These are phyloP conservation scores for Lentinula sp. DNA, from an alignment of 768 basidiomycete genomes.

Conservation along the genomic window DNA sequence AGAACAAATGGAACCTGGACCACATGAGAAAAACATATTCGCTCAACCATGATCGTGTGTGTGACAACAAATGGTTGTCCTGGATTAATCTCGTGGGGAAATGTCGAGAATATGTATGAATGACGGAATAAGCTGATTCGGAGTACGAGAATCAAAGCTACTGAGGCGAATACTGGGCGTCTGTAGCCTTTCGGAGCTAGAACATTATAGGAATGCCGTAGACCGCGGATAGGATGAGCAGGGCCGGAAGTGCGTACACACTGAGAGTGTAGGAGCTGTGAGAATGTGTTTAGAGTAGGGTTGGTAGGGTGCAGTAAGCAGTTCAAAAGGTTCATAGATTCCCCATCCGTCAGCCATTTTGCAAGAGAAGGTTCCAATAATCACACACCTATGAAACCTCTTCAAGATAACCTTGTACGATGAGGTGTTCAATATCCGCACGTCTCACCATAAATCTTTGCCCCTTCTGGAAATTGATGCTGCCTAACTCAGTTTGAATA, in stretches of 20 bases:
- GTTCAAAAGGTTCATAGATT: background rate
- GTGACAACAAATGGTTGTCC: too few species aligned
- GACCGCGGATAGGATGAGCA: background rate
- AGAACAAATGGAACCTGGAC: too few species aligned
- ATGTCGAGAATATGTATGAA: background rate
- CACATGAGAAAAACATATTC: too few species aligned
- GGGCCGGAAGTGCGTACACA: background rate
- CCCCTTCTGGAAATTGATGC: conserved; percentile 85
- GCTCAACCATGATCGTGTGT: too few species aligned
- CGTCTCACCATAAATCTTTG: conserved; percentile 85
- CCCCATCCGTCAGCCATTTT: background rate
- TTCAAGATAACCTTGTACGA: conserved; percentile 90
- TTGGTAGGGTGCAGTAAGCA: background rate
- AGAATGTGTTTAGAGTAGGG: too few species aligned
- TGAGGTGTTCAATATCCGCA: conserved; percentile 89
- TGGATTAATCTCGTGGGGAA: background rate
- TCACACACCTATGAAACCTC: conserved; percentile 44
- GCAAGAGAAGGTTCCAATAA: background rate
- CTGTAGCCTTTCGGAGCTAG: background rate
- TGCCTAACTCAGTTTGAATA: conserved; percentile 88
- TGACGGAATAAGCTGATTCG: background rate
- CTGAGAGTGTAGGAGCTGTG: too few species aligned
- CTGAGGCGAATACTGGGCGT: background rate
- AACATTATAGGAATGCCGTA: background rate
- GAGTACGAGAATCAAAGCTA: background rate